Base-by-base conservation (phyloP, 805 yeast species). In the Pichia eremophila region DNA sequence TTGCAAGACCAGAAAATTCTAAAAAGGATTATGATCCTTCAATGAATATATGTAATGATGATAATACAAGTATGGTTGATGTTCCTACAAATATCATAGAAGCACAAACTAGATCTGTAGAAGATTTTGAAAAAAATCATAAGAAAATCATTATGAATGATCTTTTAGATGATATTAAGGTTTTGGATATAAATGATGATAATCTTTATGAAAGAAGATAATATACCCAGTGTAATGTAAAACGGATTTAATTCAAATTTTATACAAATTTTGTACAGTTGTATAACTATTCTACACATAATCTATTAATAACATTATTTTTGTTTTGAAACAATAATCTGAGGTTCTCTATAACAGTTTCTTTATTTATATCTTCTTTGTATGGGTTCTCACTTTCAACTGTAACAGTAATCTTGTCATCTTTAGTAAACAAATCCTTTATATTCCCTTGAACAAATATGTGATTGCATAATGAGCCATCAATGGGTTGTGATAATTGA, bases 51-150 rank as follows among this genome's bases (percentile, higher is more conserved):
- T 39, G 35, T 18, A 25, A 37, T 10, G 34, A 31, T 15, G 37
- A 46, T 10, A 47, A 36, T 8, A 46, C 52, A 8, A 46, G 46
- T 32, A 44, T 52, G 19, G 48, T 50, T 34, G 55, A 52, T 37
- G 55, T 52, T 18, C 55, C 55, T 10, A 48, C 44, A 5, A 40
- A 44, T 32, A 45, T 52, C 15, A 46, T 45, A 32, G 46, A 43
- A 25, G 37, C 41, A 2, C 41, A 45, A 32, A 36, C 25, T 3
- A 40, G 28, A n/a, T 43, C 41, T 15, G 36, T 4, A 3, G 17
- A 34, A 29, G 14, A 10, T 4, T 29, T 29, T 29, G 14, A 29
- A 14, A 15, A 34, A 10, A 34, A 34, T 14, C 10, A 34, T 15
- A 34, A 34, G 3, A 34, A 15, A 34, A 34, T 34, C 8, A 34